Evolutionary conservation across 2,329 filamentous ascomycete species (phyloP), one percentile per base, ranked within the genome.

Genomic region (Falciphora oryzae): DNA sequence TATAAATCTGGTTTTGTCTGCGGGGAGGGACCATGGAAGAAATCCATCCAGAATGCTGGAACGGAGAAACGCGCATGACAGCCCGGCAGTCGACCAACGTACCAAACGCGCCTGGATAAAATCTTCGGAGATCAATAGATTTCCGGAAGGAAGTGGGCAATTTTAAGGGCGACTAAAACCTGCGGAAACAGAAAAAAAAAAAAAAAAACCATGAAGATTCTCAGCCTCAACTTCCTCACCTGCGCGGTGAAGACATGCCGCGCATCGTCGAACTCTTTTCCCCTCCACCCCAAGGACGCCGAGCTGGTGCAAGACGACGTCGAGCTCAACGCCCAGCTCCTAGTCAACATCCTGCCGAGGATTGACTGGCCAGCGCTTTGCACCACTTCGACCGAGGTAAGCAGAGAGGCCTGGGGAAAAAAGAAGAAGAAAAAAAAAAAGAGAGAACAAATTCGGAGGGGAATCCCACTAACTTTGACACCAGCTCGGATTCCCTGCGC

Each of bases 201-300:
- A 58, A 63, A 60, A 31, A n/a, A 27, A 63, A 76, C 70, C 66
- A 99, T 99, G 95, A 98, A 98, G 78, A 82, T 98, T 68, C 86
- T 98, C 63, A 97, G 93, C 67, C 89, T 96, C 72, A 98, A 98
- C 79, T 99, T 99, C 78, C 82, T 98, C 69, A 95, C 92, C 72
- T 99, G 95, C 82, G 94, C 95, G 67, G 90, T 96, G 75, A 98
- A 97, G 83, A 83, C 90, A 65, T 99, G 95, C 89, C 97, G 96
- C 79, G 85, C 87, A 65, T 88, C 89, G 38, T 82, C 89, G 7
- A 80, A 85, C 63, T 92, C 92, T 29, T 98, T 96, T 74, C 95
- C 95, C 2, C 84, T 99, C 22, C 95, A 98, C 76, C 94, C 95
- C 65, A 89, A 89, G 72, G 93, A 98, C 72, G 93, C 92, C 63